Conservation (phyloP, 345 rosid species). For the Populus simonii region DNA sequence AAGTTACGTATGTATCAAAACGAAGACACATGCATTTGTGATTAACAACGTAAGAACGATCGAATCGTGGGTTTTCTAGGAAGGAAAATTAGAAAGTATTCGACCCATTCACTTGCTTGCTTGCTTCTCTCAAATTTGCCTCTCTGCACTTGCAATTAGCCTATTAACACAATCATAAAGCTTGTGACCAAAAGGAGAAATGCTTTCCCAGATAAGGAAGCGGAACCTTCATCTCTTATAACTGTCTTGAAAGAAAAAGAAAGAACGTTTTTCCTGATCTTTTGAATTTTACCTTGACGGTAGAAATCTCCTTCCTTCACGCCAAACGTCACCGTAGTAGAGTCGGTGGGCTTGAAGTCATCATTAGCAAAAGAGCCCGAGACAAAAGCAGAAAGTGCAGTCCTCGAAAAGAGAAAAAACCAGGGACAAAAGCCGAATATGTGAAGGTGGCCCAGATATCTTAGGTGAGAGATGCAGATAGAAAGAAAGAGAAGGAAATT, state of each 20-base stretch:
- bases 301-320: background rate
- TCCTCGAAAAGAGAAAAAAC: background rate
- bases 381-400: constrained; percentile 5
- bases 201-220: too few species aligned
- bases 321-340: background rate
- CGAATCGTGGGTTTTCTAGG: background rate
- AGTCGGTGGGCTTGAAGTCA: background rate
- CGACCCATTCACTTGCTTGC: background rate
- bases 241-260: too few species aligned
- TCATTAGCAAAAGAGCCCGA: background rate
- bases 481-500: background rate
- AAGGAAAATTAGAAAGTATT: background rate
- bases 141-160: background rate
- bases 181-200: too few species aligned
- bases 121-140: background rate
- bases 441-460: background rate
- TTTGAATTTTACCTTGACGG: background rate
- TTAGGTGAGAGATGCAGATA: background rate
- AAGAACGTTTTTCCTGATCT: background rate
- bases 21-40: background rate
- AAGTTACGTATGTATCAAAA: background rate
- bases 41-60: background rate
- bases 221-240: too few species aligned
- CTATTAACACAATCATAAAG: too few species aligned
- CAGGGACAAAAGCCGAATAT: background rate